Percentiles rank a stretch among this genome's conserved stretches.
Evolutionary conservation across 2,329 filamentous ascomycete genomes (phyloP).

Genomic region (Talaromyces islandicus): DNA sequence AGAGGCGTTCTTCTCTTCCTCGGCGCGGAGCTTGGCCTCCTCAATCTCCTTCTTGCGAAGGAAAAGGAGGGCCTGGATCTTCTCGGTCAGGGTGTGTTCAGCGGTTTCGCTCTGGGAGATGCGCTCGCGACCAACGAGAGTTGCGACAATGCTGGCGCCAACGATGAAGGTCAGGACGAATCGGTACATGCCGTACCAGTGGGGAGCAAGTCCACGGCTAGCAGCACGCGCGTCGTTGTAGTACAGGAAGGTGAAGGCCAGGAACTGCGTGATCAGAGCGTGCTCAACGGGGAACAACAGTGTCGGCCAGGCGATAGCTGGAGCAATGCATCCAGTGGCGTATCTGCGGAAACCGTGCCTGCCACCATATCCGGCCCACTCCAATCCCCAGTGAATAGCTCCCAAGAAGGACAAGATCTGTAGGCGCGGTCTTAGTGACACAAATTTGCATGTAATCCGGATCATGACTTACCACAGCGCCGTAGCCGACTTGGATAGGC

Average conservation of each 20-base stretch:
- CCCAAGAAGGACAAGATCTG: constrained; percentile 90
- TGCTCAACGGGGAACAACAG: constrained; percentile 77
- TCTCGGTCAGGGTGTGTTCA: constrained; percentile 39
- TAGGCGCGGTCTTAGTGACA: not conserved
- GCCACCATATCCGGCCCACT: constrained; percentile 66
- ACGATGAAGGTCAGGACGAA: constrained; percentile 90
- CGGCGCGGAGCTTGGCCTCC: constrained; percentile 33
- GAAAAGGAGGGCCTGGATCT: constrained; percentile 49
- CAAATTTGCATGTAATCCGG: not conserved
- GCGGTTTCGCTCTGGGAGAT: constrained; percentile 44
- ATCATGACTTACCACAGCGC: constrained; percentile 61
- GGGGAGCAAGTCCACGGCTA: constrained; percentile 68
- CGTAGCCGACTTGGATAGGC: constrained; percentile 84
- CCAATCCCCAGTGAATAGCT: constrained; percentile 88
- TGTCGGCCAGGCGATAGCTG: constrained; percentile 83
- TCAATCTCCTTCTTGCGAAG: constrained; percentile 42
- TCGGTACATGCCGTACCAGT: constrained; percentile 84
- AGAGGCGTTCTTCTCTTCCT: constrained; percentile 25
- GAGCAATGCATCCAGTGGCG: constrained; percentile 71
- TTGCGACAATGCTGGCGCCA: constrained; percentile 72
- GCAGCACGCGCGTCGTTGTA: constrained; percentile 73
- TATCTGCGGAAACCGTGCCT: constrained; percentile 72
- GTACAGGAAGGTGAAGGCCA: constrained; percentile 79
- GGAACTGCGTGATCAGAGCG: constrained; percentile 78
- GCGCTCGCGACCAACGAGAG: constrained; percentile 74